Conservation (phyloP, 1,139 yeast genomes). For the Scheffersomyces parashehatae region DNA sequence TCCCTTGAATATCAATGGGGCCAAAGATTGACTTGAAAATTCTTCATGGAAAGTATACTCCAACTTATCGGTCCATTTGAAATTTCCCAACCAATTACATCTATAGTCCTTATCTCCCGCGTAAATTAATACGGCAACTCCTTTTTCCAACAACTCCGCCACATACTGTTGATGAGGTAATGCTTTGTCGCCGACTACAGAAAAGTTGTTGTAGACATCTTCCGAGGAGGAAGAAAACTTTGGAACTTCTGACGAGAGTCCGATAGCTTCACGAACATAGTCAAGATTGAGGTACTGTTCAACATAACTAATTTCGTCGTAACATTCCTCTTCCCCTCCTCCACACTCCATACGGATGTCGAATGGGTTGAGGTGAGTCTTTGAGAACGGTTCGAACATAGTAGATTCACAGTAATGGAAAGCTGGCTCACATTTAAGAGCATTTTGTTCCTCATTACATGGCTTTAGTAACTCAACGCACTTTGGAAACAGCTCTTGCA, state of each 20-base stretch:
- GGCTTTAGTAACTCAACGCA: constrained; percentile 9
- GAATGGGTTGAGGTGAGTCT: constrained; percentile 89
- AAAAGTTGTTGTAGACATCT: constrained; percentile 74
- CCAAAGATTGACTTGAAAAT: constrained; percentile 39
- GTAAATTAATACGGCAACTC: constrained; percentile 68
- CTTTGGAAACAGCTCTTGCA: constrained; percentile 8
- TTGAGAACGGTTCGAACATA: constrained; percentile 11
- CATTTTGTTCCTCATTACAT: constrained; percentile 8
- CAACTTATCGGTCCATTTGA: constrained; percentile 68
- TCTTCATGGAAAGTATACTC: constrained; percentile 61
- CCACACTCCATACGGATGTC: constrained; percentile 80
- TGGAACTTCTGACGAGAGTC: constrained; percentile 73
- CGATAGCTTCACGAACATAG: constrained; percentile 71
- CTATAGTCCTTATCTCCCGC: constrained; percentile 84
- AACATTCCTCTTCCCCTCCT: constrained; percentile 60
- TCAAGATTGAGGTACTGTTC: constrained; percentile 65
- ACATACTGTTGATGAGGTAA: constrained; percentile 73
- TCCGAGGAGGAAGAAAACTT: constrained; percentile 78
- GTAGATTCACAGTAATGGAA: constrained; percentile 5
- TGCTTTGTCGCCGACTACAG: constrained; percentile 87
- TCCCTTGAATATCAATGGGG: constrained; percentile 6
- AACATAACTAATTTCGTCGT: constrained; percentile 63
- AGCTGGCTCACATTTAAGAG: constrained; percentile 12
- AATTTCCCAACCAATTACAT: constrained; percentile 81
- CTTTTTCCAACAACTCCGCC: constrained; percentile 51